Conservation (phyloP, 805 yeast genomes). For the Barnettozyma pratensis region DNA sequence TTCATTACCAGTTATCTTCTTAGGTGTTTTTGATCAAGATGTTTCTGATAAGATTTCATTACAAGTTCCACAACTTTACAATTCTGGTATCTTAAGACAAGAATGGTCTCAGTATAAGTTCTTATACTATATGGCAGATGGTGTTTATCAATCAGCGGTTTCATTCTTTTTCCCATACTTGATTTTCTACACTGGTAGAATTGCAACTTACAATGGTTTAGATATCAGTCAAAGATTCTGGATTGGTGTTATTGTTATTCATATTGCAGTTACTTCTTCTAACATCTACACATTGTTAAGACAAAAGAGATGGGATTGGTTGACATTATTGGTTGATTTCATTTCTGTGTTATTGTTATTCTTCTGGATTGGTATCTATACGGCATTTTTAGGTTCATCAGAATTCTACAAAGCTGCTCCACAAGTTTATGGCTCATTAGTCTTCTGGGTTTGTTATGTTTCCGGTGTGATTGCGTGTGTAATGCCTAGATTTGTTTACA, state of each 20-base stretch:
- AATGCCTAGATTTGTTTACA: conserved; percentile 57
- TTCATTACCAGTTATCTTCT: conserved; percentile 70
- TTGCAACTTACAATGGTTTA: conserved; percentile 48
- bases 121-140: conserved; percentile 71
- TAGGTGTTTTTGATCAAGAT: conserved; percentile 80
- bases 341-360: conserved; percentile 57
- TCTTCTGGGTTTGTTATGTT: conserved; percentile 62
- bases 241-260: conserved; percentile 62
- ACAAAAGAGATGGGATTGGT: conserved; percentile 81
- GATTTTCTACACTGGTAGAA: conserved; percentile 37
- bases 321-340: conserved; percentile 48
- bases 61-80: conserved; percentile 69
- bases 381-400: conserved; percentile 41
- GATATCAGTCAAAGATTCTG: conserved; percentile 64
- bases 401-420: conserved; percentile 66
- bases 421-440: conserved; percentile 52
- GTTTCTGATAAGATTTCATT: conserved; percentile 64
- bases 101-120: conserved; percentile 72
- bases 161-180: conserved; percentile 71
- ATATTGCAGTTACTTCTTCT: conserved; percentile 61
- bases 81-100: conserved; percentile 61
- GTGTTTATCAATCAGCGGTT: conserved; percentile 66
- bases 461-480: conserved; percentile 58
- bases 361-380: conserved; percentile 79
- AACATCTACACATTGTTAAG: conserved; percentile 60